Evolutionary conservation across 139 green algal species (phyloP).

Genomic region (Auxenochlorella pyrenoidosa): DNA sequence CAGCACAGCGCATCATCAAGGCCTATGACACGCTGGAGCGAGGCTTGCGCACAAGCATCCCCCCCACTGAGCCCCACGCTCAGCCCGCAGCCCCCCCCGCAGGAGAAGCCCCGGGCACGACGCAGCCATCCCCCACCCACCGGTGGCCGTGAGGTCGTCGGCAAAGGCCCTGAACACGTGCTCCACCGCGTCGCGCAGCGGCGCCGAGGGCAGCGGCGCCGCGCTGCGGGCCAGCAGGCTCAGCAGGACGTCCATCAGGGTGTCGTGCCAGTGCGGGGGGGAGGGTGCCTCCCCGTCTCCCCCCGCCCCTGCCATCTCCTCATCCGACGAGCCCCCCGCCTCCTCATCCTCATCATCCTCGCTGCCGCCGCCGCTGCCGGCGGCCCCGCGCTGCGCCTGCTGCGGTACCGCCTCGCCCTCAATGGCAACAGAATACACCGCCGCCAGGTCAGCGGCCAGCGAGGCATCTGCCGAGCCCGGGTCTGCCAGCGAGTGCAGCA

Average conservation of each 20-base stretch:
- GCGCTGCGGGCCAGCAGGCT: constrained; percentile 64
- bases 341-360: constrained; percentile 4
- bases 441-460: constrained; percentile 55
- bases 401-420: background rate
- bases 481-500: constrained; percentile 69
- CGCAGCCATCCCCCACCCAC: constrained; percentile 4
- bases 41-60: too few relatives aligned
- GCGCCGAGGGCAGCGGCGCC: constrained; percentile 62
- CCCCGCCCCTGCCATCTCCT: constrained; percentile 13
- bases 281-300: constrained; percentile 12
- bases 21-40: too few relatives aligned
- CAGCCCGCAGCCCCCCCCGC: too few relatives aligned
- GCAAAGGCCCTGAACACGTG: constrained; percentile 61
- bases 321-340: background rate
- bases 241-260: constrained; percentile 82
- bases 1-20: background rate
- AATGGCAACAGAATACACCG: constrained; percentile 45
- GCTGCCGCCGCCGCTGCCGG: constrained; percentile 5
- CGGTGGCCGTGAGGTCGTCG: constrained; percentile 51
- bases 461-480: constrained; percentile 55
- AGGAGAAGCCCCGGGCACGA: too few relatives aligned
- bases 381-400: background rate
- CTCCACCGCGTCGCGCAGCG: constrained; percentile 78
- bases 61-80: too few relatives aligned
- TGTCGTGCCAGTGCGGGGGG: constrained; percentile 70